Percentiles rank a stretch among this genome's conserved stretches.
These are phyloP conservation scores for Pigoraptor vietnamica DNA, from an alignment of 78 protist genomes.

Conservation along the genomic window DNA sequence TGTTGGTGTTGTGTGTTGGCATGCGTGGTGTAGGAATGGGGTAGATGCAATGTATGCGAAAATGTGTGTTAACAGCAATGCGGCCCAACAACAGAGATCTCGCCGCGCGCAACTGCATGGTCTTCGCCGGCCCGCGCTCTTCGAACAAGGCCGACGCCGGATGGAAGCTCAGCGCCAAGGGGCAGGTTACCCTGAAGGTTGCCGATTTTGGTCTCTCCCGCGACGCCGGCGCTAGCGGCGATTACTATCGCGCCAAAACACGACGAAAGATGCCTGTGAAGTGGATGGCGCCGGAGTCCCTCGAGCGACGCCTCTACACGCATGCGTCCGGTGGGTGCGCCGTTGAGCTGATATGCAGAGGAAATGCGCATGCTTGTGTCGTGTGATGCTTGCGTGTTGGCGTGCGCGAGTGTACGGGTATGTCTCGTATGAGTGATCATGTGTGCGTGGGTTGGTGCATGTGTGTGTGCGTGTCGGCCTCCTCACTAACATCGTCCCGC, in stretches of 20 bases:
- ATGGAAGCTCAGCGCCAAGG: background rate
- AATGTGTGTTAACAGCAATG: no score
- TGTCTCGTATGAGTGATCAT: no score
- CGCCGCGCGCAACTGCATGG: background rate
- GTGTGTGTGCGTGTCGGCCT: no score
- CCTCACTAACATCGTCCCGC: background rate
- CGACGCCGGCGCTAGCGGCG: background rate
- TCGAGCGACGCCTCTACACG: background rate
- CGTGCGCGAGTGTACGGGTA: no score
- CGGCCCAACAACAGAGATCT: no score
- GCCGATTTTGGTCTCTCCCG: background rate
- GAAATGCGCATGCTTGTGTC: background rate
- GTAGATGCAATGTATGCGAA: no score
- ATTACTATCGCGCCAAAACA: background rate
- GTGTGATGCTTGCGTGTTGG: background rate
- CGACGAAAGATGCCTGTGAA: background rate
- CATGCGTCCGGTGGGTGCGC: background rate
- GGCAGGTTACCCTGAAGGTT: background rate
- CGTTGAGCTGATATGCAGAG: background rate
- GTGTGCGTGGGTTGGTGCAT: no score
- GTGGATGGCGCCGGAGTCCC: background rate
- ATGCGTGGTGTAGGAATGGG: no score
- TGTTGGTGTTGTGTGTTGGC: background rate
- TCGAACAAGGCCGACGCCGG: background rate
- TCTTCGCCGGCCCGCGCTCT: background rate